Conservation (phyloP, 305 asterid species). For the Fraxinus dipetala region DNA sequence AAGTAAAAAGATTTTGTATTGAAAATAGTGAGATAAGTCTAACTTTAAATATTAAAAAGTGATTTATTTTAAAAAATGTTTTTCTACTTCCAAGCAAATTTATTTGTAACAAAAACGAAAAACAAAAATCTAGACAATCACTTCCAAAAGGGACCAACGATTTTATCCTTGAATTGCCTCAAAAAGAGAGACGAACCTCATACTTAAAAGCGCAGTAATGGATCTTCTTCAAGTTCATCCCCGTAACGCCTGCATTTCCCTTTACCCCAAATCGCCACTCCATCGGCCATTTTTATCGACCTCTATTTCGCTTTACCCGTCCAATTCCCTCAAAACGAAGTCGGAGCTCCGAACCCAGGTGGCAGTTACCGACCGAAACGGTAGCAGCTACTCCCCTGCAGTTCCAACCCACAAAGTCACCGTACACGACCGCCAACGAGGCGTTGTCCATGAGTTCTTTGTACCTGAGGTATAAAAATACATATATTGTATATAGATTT, state of each 20-base stretch:
- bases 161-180: background rate
- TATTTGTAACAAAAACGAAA: background rate
- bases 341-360: slow-evolving; percentile 49
- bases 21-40: background rate
- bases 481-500: background rate
- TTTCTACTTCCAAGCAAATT: no score
- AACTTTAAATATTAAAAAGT: no score
- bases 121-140: background rate
- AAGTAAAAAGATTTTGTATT: no score
- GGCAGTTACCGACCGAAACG: slow-evolving; percentile 36
- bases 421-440: slow-evolving; percentile 84
- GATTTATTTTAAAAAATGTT: no score
- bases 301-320: slow-evolving; percentile 23
- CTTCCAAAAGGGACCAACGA: background rate
- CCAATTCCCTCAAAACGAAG: slow-evolving; percentile 28
- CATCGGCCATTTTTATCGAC: slow-evolving; percentile 25
- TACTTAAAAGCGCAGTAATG: slow-evolving; percentile 30
- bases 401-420: slow-evolving; percentile 78
- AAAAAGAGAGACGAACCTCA: background rate
- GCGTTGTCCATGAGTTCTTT: slow-evolving; percentile 60
- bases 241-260: slow-evolving; percentile 45
- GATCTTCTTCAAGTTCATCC: slow-evolving; percentile 62
- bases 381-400: slow-evolving; percentile 37
- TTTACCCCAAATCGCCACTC: slow-evolving; percentile 31
- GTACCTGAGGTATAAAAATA: slow-evolving; percentile 70